Base-by-base conservation (phyloP, 208 protist genomes). In the Leishmania turanica region DNA sequence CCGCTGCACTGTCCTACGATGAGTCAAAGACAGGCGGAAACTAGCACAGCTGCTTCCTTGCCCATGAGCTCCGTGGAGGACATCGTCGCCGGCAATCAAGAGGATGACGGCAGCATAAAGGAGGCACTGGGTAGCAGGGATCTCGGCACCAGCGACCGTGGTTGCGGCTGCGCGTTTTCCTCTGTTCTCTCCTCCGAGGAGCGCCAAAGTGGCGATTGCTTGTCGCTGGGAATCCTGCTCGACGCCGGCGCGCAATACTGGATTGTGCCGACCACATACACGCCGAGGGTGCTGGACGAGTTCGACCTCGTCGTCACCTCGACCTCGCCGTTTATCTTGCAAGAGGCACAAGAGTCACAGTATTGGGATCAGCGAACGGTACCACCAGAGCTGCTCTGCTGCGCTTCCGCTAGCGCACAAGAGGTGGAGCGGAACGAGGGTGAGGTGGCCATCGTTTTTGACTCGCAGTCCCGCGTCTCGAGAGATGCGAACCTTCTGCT, bases 261-360 rank as follows among this genome's bases (percentile, higher is more conserved):
- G 95, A 80, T 98, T 13, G 82, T 96, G 3, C 95, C 95, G 49
- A 96, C 87, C 79, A 92, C 89, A 5, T 78, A 90, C 75, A 79
- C 75, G 17, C 78, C 83, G 17, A 90, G 93, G 17, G 66, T 82
- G 40, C 87, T 91, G 53, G 88, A 89, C 56, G 81, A 82, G 47
- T 98, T 96, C 78, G 74, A 91, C 60, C 31, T 96, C 11, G 79
- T 89, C 37, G 79, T 97, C 60, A 90, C 96, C 70, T 78, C 83
- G 27, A 72, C 85, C 0, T 81, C 89, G 27, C 75, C 85, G 13
- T 96, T 95, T 62, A 40, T 82, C 77, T 42, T 98, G 42, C 85
- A 83, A 51, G 74, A 88, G 72, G 93, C 93, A 78, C 42, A 45
- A n/a, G 65, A 92, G 72, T 72, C 80, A 31, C 78, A 87, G 42